Evolutionary conservation across 2,329 filamentous ascomycete genomes (phyloP).

Genomic region (Fusarium sterilihyphosum): DNA sequence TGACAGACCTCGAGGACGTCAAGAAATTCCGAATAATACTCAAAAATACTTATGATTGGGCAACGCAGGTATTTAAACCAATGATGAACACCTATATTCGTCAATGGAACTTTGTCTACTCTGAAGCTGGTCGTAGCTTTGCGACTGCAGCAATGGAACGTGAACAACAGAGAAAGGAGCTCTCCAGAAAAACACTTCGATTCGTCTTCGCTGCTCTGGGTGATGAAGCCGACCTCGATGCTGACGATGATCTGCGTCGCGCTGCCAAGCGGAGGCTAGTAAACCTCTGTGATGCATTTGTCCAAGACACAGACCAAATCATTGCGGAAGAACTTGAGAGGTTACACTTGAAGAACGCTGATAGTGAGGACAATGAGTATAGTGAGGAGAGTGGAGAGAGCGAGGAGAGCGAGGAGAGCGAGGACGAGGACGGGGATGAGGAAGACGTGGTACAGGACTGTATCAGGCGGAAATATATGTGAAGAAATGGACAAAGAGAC

Average conservation of each 20-base stretch:
- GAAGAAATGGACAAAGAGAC: neutral
- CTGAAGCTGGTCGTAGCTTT: neutral
- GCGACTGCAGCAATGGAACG: neutral
- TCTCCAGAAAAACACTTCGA: neutral
- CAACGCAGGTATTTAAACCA: neutral
- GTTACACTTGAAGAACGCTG: neutral
- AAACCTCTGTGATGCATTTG: neutral
- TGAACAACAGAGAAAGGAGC: neutral
- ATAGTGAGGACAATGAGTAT: neutral
- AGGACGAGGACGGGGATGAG: neutral
- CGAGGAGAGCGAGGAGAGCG: neutral
- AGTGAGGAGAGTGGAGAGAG: neutral
- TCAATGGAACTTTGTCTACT: neutral
- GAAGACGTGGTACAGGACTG: neutral
- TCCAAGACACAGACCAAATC: neutral
- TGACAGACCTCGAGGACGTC: neutral
- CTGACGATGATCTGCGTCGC: neutral
- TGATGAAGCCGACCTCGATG: neutral
- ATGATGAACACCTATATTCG: neutral
- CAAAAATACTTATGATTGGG: neutral
- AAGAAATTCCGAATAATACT: neutral
- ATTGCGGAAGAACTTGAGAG: neutral
- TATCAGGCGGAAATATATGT: neutral
- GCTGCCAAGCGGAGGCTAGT: neutral
- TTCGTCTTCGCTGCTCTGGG: neutral